Base-by-base conservation (phyloP, 371 early-diverging fungal species). In the Mucor velutinosus region DNA sequence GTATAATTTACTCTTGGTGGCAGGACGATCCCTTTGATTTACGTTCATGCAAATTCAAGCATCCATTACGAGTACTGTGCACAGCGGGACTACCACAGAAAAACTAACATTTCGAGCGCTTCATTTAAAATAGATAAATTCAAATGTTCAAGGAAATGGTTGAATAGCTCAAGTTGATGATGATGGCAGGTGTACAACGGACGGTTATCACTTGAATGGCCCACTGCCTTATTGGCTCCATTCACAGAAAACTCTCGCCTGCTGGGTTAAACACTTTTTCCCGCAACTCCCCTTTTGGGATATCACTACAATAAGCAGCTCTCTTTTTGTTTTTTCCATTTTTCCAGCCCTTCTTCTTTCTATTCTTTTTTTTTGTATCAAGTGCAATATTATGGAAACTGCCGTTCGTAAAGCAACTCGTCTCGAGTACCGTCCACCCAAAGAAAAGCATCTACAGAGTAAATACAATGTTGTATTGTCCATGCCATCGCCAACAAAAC, bases 381-480 rank as follows among this genome's bases (percentile, higher is more conserved):
- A 47, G 21, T 47, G 10, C 10, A 7, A 23, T 21, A 27, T 14
- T 4, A 92, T 92, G 91, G 91, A 93, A 67, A 90, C 88, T 71
- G 89, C 93, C n/a, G 83, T 92, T n/a, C 64, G 86, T 67, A 93
- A 93, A 83, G 93, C 93, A 33, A 92, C 93, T 21, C 85, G 90
- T 67, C 84, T 89, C 65, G 91, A 93, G 69, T 84, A 86, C 62
- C 81, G 81, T 62, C 87, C 89, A 65, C 92, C 93, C 12, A 96
- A 96, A 80, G 84, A 85, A 49, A 96, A 95, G 73, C 95, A 95
- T 79, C 81, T 94, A 62, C 80, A 88, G 63, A 85, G 95, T 94
- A 87, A 70, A 11, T 53, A 25, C 17, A 5, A 32, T 32, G 17
- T 5, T 57, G 29, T 45, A 3, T 12, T 61, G 39, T 25, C 19